A percentile compares a stretch with the other conserved stretches of the same genome.
Evolutionary conservation across 208 protist genomes (phyloP).

Genomic region (Leishmania amazonensis): DNA sequence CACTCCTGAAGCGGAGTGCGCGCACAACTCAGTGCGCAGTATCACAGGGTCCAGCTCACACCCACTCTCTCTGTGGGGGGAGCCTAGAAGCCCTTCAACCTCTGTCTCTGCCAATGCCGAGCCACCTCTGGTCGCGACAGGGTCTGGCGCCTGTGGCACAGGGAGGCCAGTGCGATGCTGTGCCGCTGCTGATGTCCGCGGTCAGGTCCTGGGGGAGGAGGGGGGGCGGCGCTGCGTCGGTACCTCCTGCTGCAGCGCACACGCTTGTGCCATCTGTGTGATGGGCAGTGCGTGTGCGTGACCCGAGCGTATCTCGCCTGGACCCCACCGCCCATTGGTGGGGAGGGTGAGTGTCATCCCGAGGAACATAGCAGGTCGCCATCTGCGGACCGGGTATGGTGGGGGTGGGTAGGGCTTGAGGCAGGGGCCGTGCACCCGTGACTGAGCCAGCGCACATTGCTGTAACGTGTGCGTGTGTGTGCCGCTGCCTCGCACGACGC

Average conservation of each 20-base stretch:
- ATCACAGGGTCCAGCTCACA: too few relatives aligned
- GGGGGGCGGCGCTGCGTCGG: background rate
- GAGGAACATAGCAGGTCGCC: background rate
- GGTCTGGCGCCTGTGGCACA: background rate
- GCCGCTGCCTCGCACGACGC: background rate
- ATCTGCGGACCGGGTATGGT: background rate
- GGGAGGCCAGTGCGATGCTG: background rate
- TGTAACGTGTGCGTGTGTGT: background rate
- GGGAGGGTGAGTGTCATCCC: background rate
- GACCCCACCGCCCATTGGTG: background rate
- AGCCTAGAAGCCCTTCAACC: too few relatives aligned
- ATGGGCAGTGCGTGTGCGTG: background rate
- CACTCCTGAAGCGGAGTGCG: background rate
- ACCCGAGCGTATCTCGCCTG: background rate
- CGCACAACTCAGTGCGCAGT: background rate
- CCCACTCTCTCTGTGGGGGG: background rate
- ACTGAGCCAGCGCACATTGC: background rate
- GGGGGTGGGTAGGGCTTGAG: background rate
- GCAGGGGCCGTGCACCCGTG: background rate
- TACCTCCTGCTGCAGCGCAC: background rate
- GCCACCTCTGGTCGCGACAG: background rate
- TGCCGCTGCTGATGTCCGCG: background rate
- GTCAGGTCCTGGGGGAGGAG: too few relatives aligned
- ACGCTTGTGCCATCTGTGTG: background rate
- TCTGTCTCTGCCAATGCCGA: background rate